Conservation (phyloP, 2,329 filamentous ascomycete species). For the Aspergillus phoenicis region DNA sequence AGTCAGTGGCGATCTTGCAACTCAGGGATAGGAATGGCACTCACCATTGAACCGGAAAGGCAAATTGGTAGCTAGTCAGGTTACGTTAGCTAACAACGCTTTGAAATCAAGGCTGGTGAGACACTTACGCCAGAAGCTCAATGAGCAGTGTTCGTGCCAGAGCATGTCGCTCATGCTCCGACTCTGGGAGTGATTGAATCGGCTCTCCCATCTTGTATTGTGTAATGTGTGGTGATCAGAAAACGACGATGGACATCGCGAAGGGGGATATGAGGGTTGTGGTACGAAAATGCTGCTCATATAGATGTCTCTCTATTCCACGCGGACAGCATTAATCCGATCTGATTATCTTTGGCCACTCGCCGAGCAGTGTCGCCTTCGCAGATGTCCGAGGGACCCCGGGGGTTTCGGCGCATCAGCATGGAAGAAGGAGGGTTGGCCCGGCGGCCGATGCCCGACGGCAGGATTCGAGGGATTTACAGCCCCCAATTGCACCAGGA, state of each 20-base stretch:
- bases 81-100: background rate
- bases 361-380: background rate
- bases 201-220: background rate
- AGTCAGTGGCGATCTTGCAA: background rate
- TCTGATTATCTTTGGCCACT: background rate
- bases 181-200: background rate
- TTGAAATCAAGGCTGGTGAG: background rate
- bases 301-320: background rate
- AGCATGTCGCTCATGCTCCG: background rate
- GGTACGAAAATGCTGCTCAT: background rate
- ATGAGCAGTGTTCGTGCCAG: conserved; percentile 5
- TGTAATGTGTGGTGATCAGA: background rate
- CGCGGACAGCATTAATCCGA: background rate
- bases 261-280: background rate
- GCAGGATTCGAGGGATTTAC: background rate
- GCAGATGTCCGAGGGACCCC: background rate
- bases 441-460: background rate
- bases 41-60: conserved; percentile 13
- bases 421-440: background rate
- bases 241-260: background rate
- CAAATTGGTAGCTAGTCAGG: conserved; percentile 5
- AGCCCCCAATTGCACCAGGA: background rate
- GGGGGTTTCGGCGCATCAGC: background rate
- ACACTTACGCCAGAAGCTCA: background rate
- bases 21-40: background rate